Conservation (phyloP, 116 monocot genomes). For the Papilionanthe hybrid region DNA sequence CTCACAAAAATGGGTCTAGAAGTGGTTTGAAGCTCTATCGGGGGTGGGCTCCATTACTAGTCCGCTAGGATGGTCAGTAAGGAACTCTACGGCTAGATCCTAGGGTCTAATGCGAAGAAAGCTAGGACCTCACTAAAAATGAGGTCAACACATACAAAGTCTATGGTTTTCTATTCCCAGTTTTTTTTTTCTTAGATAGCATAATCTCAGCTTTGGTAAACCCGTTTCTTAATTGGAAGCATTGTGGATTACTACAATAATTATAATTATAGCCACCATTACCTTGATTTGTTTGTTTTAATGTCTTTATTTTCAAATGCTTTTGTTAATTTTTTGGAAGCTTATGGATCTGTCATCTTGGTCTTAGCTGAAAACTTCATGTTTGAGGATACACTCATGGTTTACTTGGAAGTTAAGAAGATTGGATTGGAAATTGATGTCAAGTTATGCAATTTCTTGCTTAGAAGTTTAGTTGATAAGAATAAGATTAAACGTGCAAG, state of each 20-base stretch:
- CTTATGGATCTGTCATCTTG: constrained; percentile 22
- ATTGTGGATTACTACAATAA: constrained; percentile 18
- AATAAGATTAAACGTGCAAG: constrained; percentile 19
- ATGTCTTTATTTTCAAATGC: constrained; percentile 17
- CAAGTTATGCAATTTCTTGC: constrained; percentile 50
- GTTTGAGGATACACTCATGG: constrained; percentile 32
- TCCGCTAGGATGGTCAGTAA: no score
- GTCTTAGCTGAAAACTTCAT: constrained; percentile 27
- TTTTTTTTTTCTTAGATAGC: no score
- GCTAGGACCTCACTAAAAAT: no score
- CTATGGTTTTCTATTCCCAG: no score
- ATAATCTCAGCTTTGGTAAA: no score
- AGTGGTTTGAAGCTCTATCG: no score
- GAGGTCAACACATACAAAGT: no score
- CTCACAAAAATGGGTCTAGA: no score
- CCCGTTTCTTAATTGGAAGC: constrained; percentile 23
- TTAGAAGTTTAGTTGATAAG: constrained; percentile 35
- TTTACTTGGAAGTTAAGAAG: constrained; percentile 26
- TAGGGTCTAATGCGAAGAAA: no score
- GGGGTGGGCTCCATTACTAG: no score
- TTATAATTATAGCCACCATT: not conserved
- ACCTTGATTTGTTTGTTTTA: constrained; percentile 21
- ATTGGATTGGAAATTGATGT: constrained; percentile 25
- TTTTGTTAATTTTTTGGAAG: constrained; percentile 27
- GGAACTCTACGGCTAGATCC: no score